Conservation (phyloP, 192 early-diverging fungal genomes). For the Coemansia aciculifera region DNA sequence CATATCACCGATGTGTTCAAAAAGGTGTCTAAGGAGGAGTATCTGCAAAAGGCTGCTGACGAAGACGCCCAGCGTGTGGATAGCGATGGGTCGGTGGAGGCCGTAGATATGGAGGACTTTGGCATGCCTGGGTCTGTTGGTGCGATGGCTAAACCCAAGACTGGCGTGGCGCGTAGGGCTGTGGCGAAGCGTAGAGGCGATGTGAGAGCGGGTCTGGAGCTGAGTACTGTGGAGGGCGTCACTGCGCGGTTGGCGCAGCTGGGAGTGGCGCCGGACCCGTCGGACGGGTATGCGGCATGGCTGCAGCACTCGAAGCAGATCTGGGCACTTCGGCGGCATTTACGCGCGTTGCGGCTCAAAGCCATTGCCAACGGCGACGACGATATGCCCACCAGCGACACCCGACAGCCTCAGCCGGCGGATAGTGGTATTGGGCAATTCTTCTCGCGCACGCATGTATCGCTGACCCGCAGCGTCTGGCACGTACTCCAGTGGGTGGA, state of each 20-base stretch:
- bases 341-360: slow-evolving; percentile 55
- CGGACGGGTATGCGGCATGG: slow-evolving; percentile 72
- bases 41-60: slow-evolving; percentile 21
- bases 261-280: slow-evolving; percentile 63
- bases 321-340: slow-evolving; percentile 65
- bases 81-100: neutral
- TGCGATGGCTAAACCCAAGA: slow-evolving; percentile 8
- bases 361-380: slow-evolving; percentile 38
- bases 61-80: slow-evolving; percentile 6
- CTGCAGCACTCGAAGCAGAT: slow-evolving; percentile 73
- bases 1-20: slow-evolving; percentile 83
- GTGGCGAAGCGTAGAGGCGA: slow-evolving; percentile 7
- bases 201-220: slow-evolving; percentile 11
- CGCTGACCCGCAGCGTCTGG: slow-evolving; percentile 70
- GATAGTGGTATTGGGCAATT: slow-evolving; percentile 48
- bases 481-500: slow-evolving; percentile 84
- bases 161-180: slow-evolving; percentile 22
- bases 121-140: slow-evolving; percentile 21
- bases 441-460: slow-evolving; percentile 68
- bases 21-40: slow-evolving; percentile 43
- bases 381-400: neutral
- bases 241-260: slow-evolving; percentile 35
- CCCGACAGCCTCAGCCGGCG: neutral
- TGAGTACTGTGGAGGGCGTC: slow-evolving; percentile 50
- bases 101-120: slow-evolving; percentile 63